Percentiles rank a stretch among this genome's conserved stretches.
Evolutionary conservation across 495 filamentous ascomycete genomes (phyloP).

Genomic region (Schizothecium vesticola): DNA sequence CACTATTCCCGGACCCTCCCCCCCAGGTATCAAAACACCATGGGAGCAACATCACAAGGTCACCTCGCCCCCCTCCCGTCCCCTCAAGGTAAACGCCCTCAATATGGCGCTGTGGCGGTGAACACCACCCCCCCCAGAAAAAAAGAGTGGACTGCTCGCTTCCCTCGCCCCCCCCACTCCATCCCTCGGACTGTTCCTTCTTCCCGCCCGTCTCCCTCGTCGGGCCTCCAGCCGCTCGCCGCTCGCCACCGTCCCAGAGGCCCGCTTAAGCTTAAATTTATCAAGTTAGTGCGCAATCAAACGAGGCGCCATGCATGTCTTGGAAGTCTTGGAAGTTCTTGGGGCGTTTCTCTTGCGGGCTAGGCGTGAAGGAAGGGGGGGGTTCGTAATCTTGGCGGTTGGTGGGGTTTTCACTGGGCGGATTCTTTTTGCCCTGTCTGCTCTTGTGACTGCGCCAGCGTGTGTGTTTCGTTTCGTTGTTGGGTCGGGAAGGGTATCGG

Average conservation of each 20-base stretch:
- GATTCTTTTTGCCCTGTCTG: background rate
- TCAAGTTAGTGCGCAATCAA: constrained; percentile 19
- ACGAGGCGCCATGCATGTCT: constrained; percentile 18
- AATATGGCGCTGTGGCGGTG: background rate
- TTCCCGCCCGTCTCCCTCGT: constrained; percentile 4
- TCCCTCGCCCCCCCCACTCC: background rate
- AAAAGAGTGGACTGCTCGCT: background rate
- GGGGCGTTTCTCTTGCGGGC: background rate
- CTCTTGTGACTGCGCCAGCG: background rate
- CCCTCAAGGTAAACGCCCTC: background rate
- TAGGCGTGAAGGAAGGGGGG: background rate
- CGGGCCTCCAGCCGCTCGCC: constrained; percentile 13
- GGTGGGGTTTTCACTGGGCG: background rate
- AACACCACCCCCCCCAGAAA: background rate
- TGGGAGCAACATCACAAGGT: background rate
- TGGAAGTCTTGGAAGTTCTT: constrained; percentile 1
- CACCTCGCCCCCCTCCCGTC: too few relatives aligned
- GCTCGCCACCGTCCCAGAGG: constrained; percentile 1
- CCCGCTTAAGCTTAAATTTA: constrained; percentile 26
- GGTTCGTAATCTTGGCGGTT: background rate
- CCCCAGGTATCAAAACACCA: background rate
- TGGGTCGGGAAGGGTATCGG: background rate
- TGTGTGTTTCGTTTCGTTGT: background rate
- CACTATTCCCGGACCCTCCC: background rate
- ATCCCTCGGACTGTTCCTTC: constrained; percentile 8